Base-by-base conservation (phyloP, 1,284 basidiomycete genomes). In the Lignosus rhinocerotis region DNA sequence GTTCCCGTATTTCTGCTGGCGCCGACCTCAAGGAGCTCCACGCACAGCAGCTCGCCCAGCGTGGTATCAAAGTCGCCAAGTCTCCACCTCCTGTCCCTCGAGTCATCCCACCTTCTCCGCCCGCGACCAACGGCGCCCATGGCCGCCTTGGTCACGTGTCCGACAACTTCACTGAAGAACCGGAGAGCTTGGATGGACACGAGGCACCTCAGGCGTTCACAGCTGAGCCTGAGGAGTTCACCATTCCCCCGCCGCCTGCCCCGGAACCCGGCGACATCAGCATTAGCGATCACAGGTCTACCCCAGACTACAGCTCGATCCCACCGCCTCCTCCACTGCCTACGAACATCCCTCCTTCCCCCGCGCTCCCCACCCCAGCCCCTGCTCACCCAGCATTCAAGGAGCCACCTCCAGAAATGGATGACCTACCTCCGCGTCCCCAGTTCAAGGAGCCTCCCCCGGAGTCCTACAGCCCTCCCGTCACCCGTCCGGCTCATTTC, bases 1-100 rank as follows among this genome's bases (percentile, higher is more conserved):
- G 93, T 34, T 76, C 75, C 47, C 75, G 76, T 47, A 70, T 83
- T 55, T 76, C 76, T 17, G 75, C 73, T 2, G 72, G 73, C 12
- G 75, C 71, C 10, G 78, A 82, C 55, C 72, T 77, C 32, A 77
- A 79, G 55, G 80, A 81, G 69, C 80, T 88, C 60, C 77, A 80
- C 36, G 84, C 82, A 4, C 84, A 86, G 69, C 84, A 85, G 59
- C 63, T 72, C 34, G 70, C 66, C 3, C 71, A 72, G 58, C 71
- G 70, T 19, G 64, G 69, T 19, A 44, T 67, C 41, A 66, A 61
- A 36, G 36, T 64, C 34, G 39, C 53, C 21, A 66, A 63, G 49
- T 66, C 67, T 6, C 64, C 69, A 3, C 69, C 69, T 2, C 65
- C 70, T 9, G 56, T 61, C 12, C 56, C 63, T n/a, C 55, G 53